phyloP scores from a whole-genome alignment of 257 asterid species.

The Nicotiana attenuata region DNA sequence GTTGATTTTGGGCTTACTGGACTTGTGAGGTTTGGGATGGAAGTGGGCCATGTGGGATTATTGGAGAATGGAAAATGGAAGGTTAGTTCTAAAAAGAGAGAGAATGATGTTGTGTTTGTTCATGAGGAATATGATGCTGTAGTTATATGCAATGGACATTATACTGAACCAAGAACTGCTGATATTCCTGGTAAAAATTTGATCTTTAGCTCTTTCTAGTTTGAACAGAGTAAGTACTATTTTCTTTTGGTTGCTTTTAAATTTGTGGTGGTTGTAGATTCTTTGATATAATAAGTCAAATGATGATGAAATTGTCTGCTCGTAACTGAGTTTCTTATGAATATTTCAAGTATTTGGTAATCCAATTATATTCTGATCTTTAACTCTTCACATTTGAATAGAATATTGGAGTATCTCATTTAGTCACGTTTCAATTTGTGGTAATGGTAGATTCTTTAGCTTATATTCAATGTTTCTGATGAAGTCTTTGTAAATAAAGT shows the following conservation, averaged over 20 bases:
- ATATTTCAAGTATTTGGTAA: neutral
- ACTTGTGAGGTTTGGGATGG: conserved; percentile 68
- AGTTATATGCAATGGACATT: conserved; percentile 84
- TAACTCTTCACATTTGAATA: neutral
- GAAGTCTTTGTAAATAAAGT: neutral
- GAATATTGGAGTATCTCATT: neutral
- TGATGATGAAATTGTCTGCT: neutral
- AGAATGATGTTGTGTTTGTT: conserved; percentile 21
- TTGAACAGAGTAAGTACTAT: neutral
- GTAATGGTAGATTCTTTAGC: neutral
- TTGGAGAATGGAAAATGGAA: conserved; percentile 57
- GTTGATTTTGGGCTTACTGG: conserved; percentile 52
- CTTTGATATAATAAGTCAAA: neutral
- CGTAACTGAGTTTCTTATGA: neutral
- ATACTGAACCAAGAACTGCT: conserved; percentile 76
- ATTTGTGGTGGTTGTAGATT: neutral
- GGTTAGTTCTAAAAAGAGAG: conserved; percentile 39
- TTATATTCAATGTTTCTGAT: neutral
- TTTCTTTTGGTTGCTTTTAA: neutral
- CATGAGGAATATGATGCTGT: conserved; percentile 81
- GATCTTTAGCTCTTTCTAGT: neutral
- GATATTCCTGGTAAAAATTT: conserved; percentile 59
- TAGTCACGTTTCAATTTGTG: neutral
- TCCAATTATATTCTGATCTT: neutral
- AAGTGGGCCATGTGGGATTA: conserved; percentile 52